A percentile compares a stretch with the other conserved stretches of the same genome.
Evolutionary conservation across 768 basidiomycete species (phyloP).

Genomic region (Amanita phalloides): DNA sequence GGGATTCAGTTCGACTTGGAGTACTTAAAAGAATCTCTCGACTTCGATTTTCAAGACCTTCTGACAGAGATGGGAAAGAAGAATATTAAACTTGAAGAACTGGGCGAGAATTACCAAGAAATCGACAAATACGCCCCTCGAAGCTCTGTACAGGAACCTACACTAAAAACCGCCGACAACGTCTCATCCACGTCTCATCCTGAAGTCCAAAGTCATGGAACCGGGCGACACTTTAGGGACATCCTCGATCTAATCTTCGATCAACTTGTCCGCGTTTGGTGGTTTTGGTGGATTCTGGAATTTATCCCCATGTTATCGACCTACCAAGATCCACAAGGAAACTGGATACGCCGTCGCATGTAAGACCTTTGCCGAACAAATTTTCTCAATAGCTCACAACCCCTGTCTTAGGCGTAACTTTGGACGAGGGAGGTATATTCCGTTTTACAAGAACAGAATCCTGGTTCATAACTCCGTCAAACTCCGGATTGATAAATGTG

Average conservation of each 20-base stretch:
- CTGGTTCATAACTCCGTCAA: slow-evolving; percentile 16
- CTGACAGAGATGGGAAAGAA: not conserved
- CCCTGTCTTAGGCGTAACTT: slow-evolving; percentile 14
- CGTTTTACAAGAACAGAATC: slow-evolving; percentile 13
- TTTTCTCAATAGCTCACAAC: not conserved
- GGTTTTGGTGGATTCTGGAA: slow-evolving; percentile 17
- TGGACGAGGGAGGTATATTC: slow-evolving; percentile 19
- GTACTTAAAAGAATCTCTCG: slow-evolving; percentile 9
- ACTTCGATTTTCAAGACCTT: slow-evolving; percentile 12
- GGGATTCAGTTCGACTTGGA: slow-evolving; percentile 13
- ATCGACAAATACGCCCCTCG: slow-evolving; percentile 2
- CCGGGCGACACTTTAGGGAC: slow-evolving; percentile 8
- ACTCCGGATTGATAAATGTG: not conserved
- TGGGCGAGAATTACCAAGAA: not conserved
- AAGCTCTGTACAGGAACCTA: not conserved
- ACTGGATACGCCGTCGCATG: slow-evolving; percentile 16
- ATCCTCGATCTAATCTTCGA: slow-evolving; percentile 12
- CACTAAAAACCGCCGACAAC: not conserved
- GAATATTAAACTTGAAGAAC: not conserved
- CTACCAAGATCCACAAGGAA: slow-evolving; percentile 13
- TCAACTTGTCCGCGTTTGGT: slow-evolving; percentile 11
- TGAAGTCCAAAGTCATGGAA: not conserved
- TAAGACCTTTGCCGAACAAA: slow-evolving; percentile 4
- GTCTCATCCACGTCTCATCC: not conserved
- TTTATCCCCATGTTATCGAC: slow-evolving; percentile 14